Conservation (phyloP, 202 grass and related monocot genomes). For the Eragrostis tef region DNA sequence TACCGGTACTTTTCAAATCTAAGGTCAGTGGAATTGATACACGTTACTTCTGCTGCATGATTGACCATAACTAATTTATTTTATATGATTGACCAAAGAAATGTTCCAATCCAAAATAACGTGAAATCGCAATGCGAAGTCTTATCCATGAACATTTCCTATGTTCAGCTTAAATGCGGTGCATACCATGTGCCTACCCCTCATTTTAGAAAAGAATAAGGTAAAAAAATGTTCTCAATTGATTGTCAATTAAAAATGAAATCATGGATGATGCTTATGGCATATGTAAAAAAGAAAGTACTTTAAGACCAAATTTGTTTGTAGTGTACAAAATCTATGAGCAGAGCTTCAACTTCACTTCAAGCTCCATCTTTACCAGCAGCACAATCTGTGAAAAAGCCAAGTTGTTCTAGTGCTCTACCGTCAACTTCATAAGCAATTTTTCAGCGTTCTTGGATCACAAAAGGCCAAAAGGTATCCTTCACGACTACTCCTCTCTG, state of each 20-base stretch:
- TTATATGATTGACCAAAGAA: not conserved
- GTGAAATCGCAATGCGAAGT: not conserved
- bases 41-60: not conserved
- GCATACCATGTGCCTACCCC: too few relatives aligned
- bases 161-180: too few relatives aligned
- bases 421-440: slow-evolving; percentile 30
- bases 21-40: not conserved
- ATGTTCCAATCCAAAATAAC: slow-evolving; percentile 7
- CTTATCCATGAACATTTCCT: not conserved
- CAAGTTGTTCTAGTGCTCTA: slow-evolving; percentile 9
- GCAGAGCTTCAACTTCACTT: slow-evolving; percentile 33
- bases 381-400: slow-evolving; percentile 3
- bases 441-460: slow-evolving; percentile 44
- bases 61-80: not conserved
- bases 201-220: too few relatives aligned
- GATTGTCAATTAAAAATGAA: not conserved
- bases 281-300: not conserved
- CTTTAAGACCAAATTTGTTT: not conserved
- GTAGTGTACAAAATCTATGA: not conserved
- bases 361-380: slow-evolving; percentile 36
- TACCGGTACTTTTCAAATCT: not conserved
- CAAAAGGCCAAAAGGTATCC: slow-evolving; percentile 44
- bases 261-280: not conserved
- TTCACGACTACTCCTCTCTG: slow-evolving; percentile 47
- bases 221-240: not conserved